Conservation (phyloP, 2,329 filamentous ascomycete species). For the Plenodomus biglobosus region DNA sequence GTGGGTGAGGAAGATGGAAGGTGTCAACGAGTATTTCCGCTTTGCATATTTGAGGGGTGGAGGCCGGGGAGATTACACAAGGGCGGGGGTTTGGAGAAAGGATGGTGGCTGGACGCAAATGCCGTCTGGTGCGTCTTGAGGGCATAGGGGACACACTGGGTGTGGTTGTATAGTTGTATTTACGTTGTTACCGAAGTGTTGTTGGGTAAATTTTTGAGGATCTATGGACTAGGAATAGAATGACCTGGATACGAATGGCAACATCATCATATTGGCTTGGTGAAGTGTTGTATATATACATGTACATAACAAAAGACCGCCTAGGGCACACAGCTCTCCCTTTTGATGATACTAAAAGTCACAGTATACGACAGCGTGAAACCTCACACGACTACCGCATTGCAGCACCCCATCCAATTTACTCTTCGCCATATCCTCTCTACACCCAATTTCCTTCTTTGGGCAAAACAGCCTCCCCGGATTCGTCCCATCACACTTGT, state of each 20-base stretch:
- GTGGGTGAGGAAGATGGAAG: conserved; percentile 57
- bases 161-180: neutral
- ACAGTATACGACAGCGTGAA: conserved; percentile 11
- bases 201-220: no score
- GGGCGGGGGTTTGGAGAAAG: conserved; percentile 68
- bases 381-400: conserved; percentile 2
- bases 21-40: conserved; percentile 69
- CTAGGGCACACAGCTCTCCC: no score
- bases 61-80: conserved; percentile 69
- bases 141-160: no score
- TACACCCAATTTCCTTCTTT: conserved; percentile 7
- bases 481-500: conserved; percentile 15
- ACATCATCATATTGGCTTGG: no score
- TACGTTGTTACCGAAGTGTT: neutral
- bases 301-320: no score
- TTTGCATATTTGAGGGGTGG: conserved; percentile 74
- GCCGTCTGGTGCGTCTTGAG: conserved; percentile 57
- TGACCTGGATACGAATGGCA: neutral
- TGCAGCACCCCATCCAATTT: conserved; percentile 5
- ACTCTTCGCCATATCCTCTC: conserved; percentile 7
- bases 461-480: conserved; percentile 12
- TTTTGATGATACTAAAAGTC: conserved; percentile 6
- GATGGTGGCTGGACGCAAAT: conserved; percentile 68
- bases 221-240: no score
- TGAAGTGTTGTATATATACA: no score